A percentile compares a stretch with the other conserved stretches of the same genome.
Conservation (phyloP, 2,329 filamentous ascomycete species). For the Torrubiellomyces zombiae region DNA sequence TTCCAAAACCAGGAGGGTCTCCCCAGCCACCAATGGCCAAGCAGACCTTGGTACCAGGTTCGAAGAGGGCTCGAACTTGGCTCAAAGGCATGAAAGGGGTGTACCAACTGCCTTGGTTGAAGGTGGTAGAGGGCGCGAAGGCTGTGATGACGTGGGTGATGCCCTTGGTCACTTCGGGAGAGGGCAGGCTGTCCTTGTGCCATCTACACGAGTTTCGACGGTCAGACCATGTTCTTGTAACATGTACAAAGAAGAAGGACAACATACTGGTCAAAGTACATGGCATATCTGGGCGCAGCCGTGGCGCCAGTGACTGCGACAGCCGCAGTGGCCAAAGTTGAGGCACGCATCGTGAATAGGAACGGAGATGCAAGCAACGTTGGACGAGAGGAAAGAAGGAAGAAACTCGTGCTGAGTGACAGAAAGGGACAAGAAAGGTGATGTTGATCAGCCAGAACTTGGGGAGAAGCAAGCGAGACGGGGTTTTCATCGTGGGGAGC, state of each 20-base stretch:
- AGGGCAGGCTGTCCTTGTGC: constrained; percentile 19
- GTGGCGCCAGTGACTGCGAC: constrained; percentile 7
- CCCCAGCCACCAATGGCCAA: constrained; percentile 52
- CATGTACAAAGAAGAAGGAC: background rate
- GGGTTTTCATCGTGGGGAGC: too few relatives aligned
- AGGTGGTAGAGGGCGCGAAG: constrained; percentile 33
- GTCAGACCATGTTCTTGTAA: background rate
- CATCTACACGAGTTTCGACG: constrained; percentile 14
- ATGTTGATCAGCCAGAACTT: background rate
- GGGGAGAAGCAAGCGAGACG: too few relatives aligned
- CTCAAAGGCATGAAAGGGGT: constrained; percentile 35
- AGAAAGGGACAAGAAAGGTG: background rate
- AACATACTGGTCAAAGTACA: constrained; percentile 31
- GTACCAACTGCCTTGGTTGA: constrained; percentile 27
- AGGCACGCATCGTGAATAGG: constrained; percentile 4
- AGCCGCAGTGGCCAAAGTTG: constrained; percentile 6
- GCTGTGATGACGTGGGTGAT: constrained; percentile 39
- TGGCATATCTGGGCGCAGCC: constrained; percentile 14
- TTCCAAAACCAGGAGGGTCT: constrained; percentile 43
- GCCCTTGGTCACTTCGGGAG: constrained; percentile 19
- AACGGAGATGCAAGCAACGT: background rate
- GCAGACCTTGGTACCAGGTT: constrained; percentile 38
- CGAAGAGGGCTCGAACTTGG: constrained; percentile 34
- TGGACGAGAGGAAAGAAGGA: background rate
- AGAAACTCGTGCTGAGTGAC: background rate